Conservation (phyloP, 129 eudicot species). For the Pseudognaphalium luteoalbum region DNA sequence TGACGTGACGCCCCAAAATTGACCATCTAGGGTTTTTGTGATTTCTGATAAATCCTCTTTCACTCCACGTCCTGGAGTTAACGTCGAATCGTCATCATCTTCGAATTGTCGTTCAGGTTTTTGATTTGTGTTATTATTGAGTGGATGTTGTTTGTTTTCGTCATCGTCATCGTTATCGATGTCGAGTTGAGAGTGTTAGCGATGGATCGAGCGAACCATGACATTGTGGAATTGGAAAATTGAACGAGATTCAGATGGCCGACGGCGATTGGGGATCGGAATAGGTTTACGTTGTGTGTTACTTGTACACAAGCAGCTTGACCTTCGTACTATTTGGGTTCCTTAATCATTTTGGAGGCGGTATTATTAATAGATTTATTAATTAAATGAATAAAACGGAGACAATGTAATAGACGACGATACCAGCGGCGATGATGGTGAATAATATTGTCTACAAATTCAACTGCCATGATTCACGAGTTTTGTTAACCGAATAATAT, state of each 20-base stretch:
- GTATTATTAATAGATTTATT: too few species aligned
- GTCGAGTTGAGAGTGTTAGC: conserved; percentile 68
- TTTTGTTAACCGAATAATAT: too few species aligned
- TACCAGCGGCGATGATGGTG: too few species aligned
- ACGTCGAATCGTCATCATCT: conserved; percentile 30
- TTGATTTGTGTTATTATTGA: conserved; percentile 10
- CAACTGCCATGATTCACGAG: too few species aligned
- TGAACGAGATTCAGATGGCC: conserved; percentile 22
- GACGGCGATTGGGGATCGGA: conserved; percentile 21
- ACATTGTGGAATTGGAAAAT: conserved; percentile 46
- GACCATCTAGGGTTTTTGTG: conserved; percentile 84
- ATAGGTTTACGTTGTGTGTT: conserved; percentile 12
- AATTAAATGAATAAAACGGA: too few species aligned
- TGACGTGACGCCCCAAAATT: conserved; percentile 98
- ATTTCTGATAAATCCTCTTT: too few species aligned
- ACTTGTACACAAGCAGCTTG: background rate
- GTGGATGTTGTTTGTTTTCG: conserved; percentile 19
- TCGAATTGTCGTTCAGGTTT: conserved; percentile 2
- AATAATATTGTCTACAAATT: too few species aligned
- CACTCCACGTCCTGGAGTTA: conserved; percentile 69
- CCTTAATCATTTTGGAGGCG: background rate
- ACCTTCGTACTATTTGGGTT: background rate
- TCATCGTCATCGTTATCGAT: conserved; percentile 27
- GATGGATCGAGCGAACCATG: conserved; percentile 84
- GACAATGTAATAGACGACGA: too few species aligned